Base-by-base conservation (phyloP, 2,329 filamentous ascomycete genomes). In the Phaeosphaeria sp. region DNA sequence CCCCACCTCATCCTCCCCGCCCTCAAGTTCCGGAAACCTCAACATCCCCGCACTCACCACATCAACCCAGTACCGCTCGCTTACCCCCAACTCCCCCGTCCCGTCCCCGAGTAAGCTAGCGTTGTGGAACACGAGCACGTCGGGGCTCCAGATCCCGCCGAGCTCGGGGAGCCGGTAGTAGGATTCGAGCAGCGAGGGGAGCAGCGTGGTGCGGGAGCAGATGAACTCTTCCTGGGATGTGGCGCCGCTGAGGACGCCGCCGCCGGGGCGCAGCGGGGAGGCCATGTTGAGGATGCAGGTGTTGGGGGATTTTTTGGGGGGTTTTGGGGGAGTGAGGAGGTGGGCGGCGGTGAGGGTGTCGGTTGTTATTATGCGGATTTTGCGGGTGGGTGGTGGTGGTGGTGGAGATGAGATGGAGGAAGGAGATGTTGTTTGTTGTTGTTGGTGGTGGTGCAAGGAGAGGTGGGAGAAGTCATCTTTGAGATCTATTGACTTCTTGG, bases 221-320 rank as follows among this genome's bases (percentile, higher is more conserved):
- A 90, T 79, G 22, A 81, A 84, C 66, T 89, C 87, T 66, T 89
- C 87, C 60, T 88, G 86, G 3, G 82, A 83, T 8, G 83, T 83
- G 0, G 86, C 85, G 20, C 87, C 87, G 15, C 81, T 81, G 0
- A 89, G 72, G 27, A 89, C 83, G 0, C 87, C 87, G 7, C 87
- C 87, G 13, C 87, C 87, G 0, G 87, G 84, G 0, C 81, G 81
- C 0, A 87, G 79, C 0, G 86, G 85, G 0, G 86, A 89, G 0
- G 86, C 86, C 86, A 89, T 89, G 71, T 87, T 89, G 2, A 89
- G 78, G 22, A 89, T 78, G 3, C 81, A 84, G 1, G 86, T 79
- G 39, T 82, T 82, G 1, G 68, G 63, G 11, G 71, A 47, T 36
- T 74, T 70, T 21, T 64, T 68, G 2, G 47, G 42, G 17, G 51